Percentiles rank a stretch among this genome's conserved stretches.
phyloP scores from a whole-genome alignment of 768 basidiomycete species.

The Rickenella mellea region DNA sequence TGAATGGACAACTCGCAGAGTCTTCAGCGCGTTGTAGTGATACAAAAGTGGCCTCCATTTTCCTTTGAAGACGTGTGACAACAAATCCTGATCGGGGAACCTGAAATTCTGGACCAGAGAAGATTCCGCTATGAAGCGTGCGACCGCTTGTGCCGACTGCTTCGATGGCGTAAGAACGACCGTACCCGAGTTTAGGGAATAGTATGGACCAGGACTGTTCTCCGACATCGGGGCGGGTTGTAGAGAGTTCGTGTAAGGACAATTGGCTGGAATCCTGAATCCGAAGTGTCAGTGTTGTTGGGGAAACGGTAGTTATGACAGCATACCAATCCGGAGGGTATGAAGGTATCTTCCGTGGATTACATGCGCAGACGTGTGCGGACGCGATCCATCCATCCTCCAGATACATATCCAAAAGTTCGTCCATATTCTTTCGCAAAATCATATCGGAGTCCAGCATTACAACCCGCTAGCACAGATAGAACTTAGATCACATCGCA shows the following conservation, averaged over 20 bases:
- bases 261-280: slow-evolving; percentile 84
- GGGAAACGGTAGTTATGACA: background rate
- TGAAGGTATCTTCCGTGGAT: slow-evolving; percentile 73
- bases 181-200: slow-evolving; percentile 84
- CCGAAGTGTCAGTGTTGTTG: background rate
- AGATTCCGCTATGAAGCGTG: slow-evolving; percentile 45
- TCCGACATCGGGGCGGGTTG: slow-evolving; percentile 30
- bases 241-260: slow-evolving; percentile 56
- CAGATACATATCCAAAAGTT: slow-evolving; percentile 45
- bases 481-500: slow-evolving; percentile 1
- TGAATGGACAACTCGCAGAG: slow-evolving; percentile 64
- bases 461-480: slow-evolving; percentile 50
- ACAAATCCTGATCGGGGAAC: slow-evolving; percentile 94
- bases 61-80: slow-evolving; percentile 70
- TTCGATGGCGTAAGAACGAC: slow-evolving; percentile 76
- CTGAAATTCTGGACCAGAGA: slow-evolving; percentile 42
- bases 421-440: slow-evolving; percentile 75
- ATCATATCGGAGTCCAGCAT: slow-evolving; percentile 88
- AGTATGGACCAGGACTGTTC: slow-evolving; percentile 59
- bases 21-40: slow-evolving; percentile 90
- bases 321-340: slow-evolving; percentile 84
- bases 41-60: slow-evolving; percentile 75
- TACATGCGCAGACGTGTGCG: slow-evolving; percentile 87
- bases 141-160: slow-evolving; percentile 41
- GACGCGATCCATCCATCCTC: slow-evolving; percentile 74